Evolutionary conservation across 805 yeast species (phyloP).

Genomic region (Candida qinlingensis): DNA sequence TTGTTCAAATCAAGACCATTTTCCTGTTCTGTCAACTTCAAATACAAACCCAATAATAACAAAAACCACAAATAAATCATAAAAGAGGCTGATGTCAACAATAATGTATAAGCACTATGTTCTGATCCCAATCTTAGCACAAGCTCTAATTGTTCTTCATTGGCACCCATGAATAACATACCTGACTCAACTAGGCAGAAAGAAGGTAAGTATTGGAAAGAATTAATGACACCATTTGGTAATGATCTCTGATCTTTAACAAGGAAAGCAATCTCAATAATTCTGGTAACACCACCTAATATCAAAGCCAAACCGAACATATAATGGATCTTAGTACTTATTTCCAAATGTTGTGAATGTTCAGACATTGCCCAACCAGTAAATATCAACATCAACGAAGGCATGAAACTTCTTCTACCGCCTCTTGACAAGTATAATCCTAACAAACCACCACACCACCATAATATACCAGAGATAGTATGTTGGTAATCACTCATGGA

Average conservation of each 20-base stretch:
- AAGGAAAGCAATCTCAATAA: constrained; percentile 76
- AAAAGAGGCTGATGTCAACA: constrained; percentile 68
- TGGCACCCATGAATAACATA: constrained; percentile 84
- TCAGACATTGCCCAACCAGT: constrained; percentile 96
- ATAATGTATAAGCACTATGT: constrained; percentile 76
- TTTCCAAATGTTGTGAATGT: constrained; percentile 68
- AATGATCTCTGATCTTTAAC: constrained; percentile 51
- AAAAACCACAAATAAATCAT: constrained; percentile 63
- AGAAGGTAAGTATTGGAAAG: constrained; percentile 87
- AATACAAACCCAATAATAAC: constrained; percentile 52
- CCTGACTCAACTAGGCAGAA: constrained; percentile 77
- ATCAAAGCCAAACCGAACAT: constrained; percentile 81
- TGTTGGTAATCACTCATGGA: constrained; percentile 91
- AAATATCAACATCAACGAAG: constrained; percentile 73
- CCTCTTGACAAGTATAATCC: constrained; percentile 75
- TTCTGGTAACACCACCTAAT: constrained; percentile 70
- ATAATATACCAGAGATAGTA: constrained; percentile 91
- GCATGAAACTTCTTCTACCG: constrained; percentile 67
- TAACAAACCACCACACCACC: constrained; percentile 92
- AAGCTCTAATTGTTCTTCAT: constrained; percentile 75
- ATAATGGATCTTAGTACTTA: constrained; percentile 83
- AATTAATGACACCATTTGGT: constrained; percentile 39
- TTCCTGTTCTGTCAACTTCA: constrained; percentile 28
- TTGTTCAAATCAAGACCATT: constrained; percentile 5
- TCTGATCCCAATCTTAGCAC: constrained; percentile 75